A percentile compares a stretch with the other conserved stretches of the same genome.
Conservation (phyloP, 768 basidiomycete genomes). For the Rhizopogon salebrosus region DNA sequence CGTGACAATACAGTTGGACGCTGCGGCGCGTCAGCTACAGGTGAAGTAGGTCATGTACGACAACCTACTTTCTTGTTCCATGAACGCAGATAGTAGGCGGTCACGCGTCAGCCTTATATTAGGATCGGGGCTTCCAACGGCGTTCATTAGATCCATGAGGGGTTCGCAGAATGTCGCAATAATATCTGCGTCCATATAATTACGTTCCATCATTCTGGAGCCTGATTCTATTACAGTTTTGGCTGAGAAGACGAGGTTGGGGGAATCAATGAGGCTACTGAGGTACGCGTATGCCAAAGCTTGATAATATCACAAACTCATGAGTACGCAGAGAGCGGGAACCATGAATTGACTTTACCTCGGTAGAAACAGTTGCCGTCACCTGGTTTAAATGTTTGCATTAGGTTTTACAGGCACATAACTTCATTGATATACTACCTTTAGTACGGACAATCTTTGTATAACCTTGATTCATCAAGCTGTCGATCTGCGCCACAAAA, state of each 20-base stretch:
- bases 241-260: constrained; percentile 42
- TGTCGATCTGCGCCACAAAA: constrained; percentile 75
- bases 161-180: constrained; percentile 73
- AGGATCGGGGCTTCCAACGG: constrained; percentile 33
- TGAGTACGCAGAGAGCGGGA: constrained; percentile 3
- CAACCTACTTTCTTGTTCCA: constrained; percentile 42
- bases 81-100: constrained; percentile 48
- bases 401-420: background rate
- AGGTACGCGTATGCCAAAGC: constrained; percentile 82
- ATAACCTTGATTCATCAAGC: constrained; percentile 60
- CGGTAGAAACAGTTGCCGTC: constrained; percentile 94
- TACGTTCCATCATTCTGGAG: constrained; percentile 42
- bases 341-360: constrained; percentile 40
- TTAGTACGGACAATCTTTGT: constrained; percentile 61
- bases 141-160: constrained; percentile 47
- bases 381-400: constrained; percentile 35
- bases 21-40: constrained; percentile 25
- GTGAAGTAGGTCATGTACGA: background rate
- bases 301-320: constrained; percentile 27
- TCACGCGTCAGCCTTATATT: constrained; percentile 31
- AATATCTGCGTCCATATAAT: constrained; percentile 61
- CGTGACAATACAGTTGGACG: constrained; percentile 69
- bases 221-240: constrained; percentile 43
- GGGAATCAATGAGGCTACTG: constrained; percentile 53
- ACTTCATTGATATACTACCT: constrained; percentile 39